A percentile compares a stretch with the other conserved stretches of the same genome.
These are phyloP conservation scores for Oryza rufipogon DNA, from an alignment of 176 grass and related monocot species.

Conservation along the genomic window DNA sequence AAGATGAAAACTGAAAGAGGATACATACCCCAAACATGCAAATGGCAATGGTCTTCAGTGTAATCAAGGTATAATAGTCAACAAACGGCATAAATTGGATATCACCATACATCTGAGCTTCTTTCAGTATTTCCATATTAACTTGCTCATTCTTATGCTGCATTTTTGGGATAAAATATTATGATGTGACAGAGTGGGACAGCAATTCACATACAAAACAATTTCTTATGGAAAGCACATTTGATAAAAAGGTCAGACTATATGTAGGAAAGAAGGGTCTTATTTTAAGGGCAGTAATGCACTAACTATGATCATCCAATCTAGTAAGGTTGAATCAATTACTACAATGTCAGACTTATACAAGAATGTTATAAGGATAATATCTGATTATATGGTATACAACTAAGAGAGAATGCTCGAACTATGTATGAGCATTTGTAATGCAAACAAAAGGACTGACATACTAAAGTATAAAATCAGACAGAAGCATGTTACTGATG, in stretches of 20 bases:
- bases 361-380: background rate
- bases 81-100: constrained; percentile 96
- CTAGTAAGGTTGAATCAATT: background rate
- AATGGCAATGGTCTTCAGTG: constrained; percentile 75
- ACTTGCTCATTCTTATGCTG: background rate
- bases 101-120: constrained; percentile 42
- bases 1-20: constrained; percentile 46
- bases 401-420: background rate
- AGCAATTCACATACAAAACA: background rate
- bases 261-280: background rate
- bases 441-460: background rate
- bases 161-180: background rate
- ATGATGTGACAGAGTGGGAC: background rate
- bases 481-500: background rate
- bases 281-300: background rate
- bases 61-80: constrained; percentile 91
- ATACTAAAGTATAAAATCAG: background rate
- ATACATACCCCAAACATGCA: constrained; percentile 76
- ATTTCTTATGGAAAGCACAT: background rate
- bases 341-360: background rate
- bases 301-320: background rate
- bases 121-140: background rate
- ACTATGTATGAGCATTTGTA: background rate
- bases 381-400: too few species aligned
- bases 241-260: background rate